phyloP scores from a whole-genome alignment of 805 yeast species.

The Suhomyces vadensis region DNA sequence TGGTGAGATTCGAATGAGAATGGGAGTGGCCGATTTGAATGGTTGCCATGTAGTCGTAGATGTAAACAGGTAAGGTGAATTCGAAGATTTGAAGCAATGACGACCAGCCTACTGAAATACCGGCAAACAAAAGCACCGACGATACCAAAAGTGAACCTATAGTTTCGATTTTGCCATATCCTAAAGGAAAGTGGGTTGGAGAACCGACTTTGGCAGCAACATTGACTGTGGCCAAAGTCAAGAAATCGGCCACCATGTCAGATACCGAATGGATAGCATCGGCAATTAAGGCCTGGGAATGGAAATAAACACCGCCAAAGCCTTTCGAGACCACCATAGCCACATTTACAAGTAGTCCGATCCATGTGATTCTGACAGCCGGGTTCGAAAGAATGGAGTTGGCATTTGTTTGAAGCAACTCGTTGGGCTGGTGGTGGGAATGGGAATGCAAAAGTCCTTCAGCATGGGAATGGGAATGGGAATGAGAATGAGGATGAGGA shows the following conservation, averaged over 20 bases:
- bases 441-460: slow-evolving; percentile 27
- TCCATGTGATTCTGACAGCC: slow-evolving; percentile 90
- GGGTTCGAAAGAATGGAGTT: slow-evolving; percentile 54
- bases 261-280: slow-evolving; percentile 93
- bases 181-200: slow-evolving; percentile 74
- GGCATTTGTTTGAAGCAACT: slow-evolving; percentile 32
- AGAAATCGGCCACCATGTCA: slow-evolving; percentile 84
- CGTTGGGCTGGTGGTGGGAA: slow-evolving; percentile 49
- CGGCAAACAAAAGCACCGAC: slow-evolving; percentile 79
- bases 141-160: slow-evolving; percentile 90
- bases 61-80: slow-evolving; percentile 62
- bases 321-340: slow-evolving; percentile 87
- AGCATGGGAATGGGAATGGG: slow-evolving; percentile 14
- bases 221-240: slow-evolving; percentile 87
- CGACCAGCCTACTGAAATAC: slow-evolving; percentile 86
- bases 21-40: slow-evolving; percentile 55
- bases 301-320: slow-evolving; percentile 86
- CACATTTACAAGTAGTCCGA: slow-evolving; percentile 81
- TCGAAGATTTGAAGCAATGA: slow-evolving; percentile 69
- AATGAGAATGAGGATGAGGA: slow-evolving; percentile 2
- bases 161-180: slow-evolving; percentile 91
- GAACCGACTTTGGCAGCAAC: slow-evolving; percentile 58
- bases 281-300: slow-evolving; percentile 91
- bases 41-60: slow-evolving; percentile 54
- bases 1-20: slow-evolving; percentile 37